Evolutionary conservation across 2,329 filamentous ascomycete species (phyloP).

Genomic region (Elsinoe australis): DNA sequence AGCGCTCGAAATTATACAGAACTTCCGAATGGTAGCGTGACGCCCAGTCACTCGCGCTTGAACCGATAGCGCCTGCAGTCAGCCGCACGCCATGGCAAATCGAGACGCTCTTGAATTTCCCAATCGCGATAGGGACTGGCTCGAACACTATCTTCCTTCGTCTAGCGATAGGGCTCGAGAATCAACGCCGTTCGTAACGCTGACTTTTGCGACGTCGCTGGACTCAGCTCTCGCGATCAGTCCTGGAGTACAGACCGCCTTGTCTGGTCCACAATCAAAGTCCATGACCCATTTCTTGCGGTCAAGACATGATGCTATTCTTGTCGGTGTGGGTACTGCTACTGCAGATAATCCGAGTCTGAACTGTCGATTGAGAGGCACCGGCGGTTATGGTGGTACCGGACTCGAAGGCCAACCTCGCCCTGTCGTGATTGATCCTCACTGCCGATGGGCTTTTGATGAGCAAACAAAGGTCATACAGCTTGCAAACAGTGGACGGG

Average conservation of each 20-base stretch:
- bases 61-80: not conserved
- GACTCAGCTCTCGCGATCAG: slow-evolving; percentile 70
- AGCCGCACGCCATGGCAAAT: slow-evolving; percentile 18
- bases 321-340: slow-evolving; percentile 77
- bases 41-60: slow-evolving; percentile 24
- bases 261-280: slow-evolving; percentile 78
- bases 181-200: slow-evolving; percentile 54
- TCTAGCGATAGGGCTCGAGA: not conserved
- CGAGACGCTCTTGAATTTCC: slow-evolving; percentile 33
- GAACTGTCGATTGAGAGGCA: slow-evolving; percentile 66
- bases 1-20: no score
- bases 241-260: slow-evolving; percentile 69
- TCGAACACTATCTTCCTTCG: slow-evolving; percentile 43
- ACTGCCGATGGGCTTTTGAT: slow-evolving; percentile 60
- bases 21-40: no score
- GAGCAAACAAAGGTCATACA: slow-evolving; percentile 54
- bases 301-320: slow-evolving; percentile 71
- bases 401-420: slow-evolving; percentile 58
- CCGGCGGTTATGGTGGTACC: slow-evolving; percentile 48
- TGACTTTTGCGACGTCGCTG: slow-evolving; percentile 87
- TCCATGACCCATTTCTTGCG: slow-evolving; percentile 90
- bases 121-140: slow-evolving; percentile 37
- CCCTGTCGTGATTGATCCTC: slow-evolving; percentile 75
- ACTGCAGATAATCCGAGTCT: slow-evolving; percentile 76
- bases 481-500: slow-evolving; percentile 56